Percentiles rank a stretch among this genome's conserved stretches.
Evolutionary conservation across 192 early-diverging fungal species (phyloP).

Genomic region (Coemansia sp.): DNA sequence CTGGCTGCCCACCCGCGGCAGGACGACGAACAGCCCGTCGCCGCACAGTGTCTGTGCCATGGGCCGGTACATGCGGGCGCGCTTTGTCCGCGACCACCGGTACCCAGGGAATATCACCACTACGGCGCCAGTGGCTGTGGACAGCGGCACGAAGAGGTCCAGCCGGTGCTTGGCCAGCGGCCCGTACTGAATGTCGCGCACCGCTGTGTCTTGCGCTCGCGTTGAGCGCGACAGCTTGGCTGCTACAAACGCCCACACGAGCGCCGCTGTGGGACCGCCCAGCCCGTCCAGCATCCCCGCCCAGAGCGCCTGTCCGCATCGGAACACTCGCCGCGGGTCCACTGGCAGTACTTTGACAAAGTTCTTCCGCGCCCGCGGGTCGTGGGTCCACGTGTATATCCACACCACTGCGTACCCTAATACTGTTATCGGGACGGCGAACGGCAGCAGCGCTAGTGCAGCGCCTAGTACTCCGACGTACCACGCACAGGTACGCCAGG

Average conservation of each 20-base stretch:
- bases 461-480: constrained; percentile 16
- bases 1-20: constrained; percentile 48
- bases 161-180: constrained; percentile 53
- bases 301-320: constrained; percentile 52
- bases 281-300: constrained; percentile 54
- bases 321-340: constrained; percentile 47
- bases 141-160: constrained; percentile 53
- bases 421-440: constrained; percentile 36
- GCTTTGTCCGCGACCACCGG: constrained; percentile 53
- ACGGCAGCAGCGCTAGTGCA: constrained; percentile 39
- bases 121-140: constrained; percentile 24
- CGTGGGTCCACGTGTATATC: constrained; percentile 57
- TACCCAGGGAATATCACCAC: constrained; percentile 53
- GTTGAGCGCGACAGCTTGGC: constrained; percentile 48
- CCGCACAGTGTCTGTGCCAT: constrained; percentile 58
- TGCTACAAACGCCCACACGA: constrained; percentile 43
- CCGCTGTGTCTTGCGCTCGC: constrained; percentile 49
- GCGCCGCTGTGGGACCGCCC: constrained; percentile 48
- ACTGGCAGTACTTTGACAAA: constrained; percentile 41
- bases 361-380: constrained; percentile 45
- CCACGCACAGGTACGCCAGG: constrained; percentile 24
- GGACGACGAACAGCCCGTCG: constrained; percentile 54
- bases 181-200: constrained; percentile 56
- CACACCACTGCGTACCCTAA: constrained; percentile 42
- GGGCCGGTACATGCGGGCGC: constrained; percentile 53